These are phyloP conservation scores for Geum urbanum DNA, from an alignment of 306 rosid genomes.

Conservation along the genomic window DNA sequence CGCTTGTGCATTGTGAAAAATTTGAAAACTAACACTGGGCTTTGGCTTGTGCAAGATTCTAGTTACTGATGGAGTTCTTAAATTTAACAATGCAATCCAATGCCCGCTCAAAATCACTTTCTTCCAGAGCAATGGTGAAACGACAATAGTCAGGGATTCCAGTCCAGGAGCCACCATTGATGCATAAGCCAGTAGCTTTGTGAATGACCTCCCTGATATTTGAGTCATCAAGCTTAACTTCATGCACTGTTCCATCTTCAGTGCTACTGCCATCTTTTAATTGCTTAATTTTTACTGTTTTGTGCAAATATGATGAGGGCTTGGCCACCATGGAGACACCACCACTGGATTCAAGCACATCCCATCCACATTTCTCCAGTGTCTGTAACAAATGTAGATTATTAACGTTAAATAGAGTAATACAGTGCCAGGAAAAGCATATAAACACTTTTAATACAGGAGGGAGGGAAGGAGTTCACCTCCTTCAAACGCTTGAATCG, in stretches of 20 bases:
- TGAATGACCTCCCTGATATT: constrained; percentile 67
- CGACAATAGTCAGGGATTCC: constrained; percentile 95
- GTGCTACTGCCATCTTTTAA: constrained; percentile 26
- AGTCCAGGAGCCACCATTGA: constrained; percentile 90
- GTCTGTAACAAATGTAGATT: constrained; percentile 35
- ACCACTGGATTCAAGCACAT: constrained; percentile 62
- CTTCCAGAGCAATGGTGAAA: constrained; percentile 77
- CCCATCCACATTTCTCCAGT: constrained; percentile 83
- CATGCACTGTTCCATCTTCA: constrained; percentile 29
- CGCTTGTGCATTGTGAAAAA: neutral
- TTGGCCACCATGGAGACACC: constrained; percentile 91
- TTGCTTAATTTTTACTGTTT: constrained; percentile 42
- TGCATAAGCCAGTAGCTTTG: constrained; percentile 79
- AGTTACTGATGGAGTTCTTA: constrained; percentile 34
- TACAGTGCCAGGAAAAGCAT: constrained; percentile 6
- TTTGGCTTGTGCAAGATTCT: constrained; percentile 10
- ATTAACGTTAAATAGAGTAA: constrained; percentile 2
- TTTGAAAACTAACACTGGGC: too few species aligned
- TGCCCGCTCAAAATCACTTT: constrained; percentile 67
- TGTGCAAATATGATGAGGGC: constrained; percentile 71
- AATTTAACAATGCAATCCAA: constrained; percentile 69
- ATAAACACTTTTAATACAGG: neutral
- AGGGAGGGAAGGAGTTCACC: constrained; percentile 37
- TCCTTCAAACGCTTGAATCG: constrained; percentile 70
- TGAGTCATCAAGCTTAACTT: constrained; percentile 55